Evolutionary conservation across 768 basidiomycete species (phyloP).

Genomic region (Phlebiopsis gigantea): DNA sequence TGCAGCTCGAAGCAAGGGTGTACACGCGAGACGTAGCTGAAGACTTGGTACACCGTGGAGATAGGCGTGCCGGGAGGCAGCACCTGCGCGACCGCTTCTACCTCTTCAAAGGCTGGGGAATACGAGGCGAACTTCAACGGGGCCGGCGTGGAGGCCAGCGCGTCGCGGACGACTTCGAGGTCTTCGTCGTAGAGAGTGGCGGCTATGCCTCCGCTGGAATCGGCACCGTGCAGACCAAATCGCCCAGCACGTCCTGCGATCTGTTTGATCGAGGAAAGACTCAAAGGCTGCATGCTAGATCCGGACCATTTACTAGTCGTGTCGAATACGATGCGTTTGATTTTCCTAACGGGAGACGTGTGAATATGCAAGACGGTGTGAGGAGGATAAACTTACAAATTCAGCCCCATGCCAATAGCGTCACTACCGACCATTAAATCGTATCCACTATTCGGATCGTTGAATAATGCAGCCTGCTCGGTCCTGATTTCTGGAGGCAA

Average conservation of each 20-base stretch:
- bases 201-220: conserved; percentile 53
- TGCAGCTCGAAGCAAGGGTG: conserved; percentile 39
- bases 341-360: conserved; percentile 54
- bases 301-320: conserved; percentile 65
- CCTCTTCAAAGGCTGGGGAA: conserved; percentile 22
- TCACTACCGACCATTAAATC: conserved; percentile 93
- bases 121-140: conserved; percentile 52
- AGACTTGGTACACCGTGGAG: conserved; percentile 42
- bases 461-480: conserved; percentile 91
- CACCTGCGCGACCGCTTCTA: conserved; percentile 26
- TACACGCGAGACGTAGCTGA: conserved; percentile 41
- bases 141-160: conserved; percentile 46
- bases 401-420: conserved; percentile 95
- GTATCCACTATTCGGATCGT: conserved; percentile 74
- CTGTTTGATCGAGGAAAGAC: conserved; percentile 81
- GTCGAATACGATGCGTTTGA: conserved; percentile 81
- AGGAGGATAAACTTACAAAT: conserved; percentile 57
- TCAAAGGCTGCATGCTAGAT: conserved; percentile 36
- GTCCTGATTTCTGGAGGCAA: conserved; percentile 89
- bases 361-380: neutral
- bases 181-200: conserved; percentile 67
- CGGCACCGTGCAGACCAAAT: conserved; percentile 57
- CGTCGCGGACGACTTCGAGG: conserved; percentile 50
- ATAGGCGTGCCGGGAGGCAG: conserved; percentile 41
- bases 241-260: conserved; percentile 94